These are phyloP conservation scores for Zygotorulaspora chibaensis DNA, from an alignment of 805 yeast genomes.

Conservation along the genomic window DNA sequence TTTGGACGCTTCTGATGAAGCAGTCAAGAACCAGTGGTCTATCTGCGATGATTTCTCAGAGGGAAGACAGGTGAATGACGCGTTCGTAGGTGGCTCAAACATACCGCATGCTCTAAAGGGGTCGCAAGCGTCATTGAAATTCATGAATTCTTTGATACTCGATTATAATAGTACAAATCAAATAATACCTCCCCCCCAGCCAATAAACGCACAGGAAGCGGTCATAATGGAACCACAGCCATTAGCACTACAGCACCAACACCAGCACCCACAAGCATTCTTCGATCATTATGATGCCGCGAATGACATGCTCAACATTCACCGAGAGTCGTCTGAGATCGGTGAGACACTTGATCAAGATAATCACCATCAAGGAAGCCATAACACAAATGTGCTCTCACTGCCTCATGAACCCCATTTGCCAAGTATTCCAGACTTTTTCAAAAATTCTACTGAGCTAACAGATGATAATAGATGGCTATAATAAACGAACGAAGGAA, in stretches of 20 bases:
- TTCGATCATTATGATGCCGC: slow-evolving; percentile 14
- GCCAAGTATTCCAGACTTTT: slow-evolving; percentile 26
- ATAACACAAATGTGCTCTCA: slow-evolving; percentile 11
- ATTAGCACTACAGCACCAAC: slow-evolving; percentile 9
- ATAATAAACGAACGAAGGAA: not conserved
- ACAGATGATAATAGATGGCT: slow-evolving; percentile 18
- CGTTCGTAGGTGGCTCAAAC: slow-evolving; percentile 56
- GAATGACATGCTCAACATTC: slow-evolving; percentile 9
- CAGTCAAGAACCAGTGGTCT: slow-evolving; percentile 37
- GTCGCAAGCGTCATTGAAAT: slow-evolving; percentile 45
- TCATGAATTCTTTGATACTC: slow-evolving; percentile 49
- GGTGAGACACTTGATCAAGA: slow-evolving; percentile 4
- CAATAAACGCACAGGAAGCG: slow-evolving; percentile 6
- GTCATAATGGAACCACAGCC: slow-evolving; percentile 11
- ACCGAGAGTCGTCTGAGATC: slow-evolving; percentile 8
- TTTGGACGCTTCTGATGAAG: slow-evolving; percentile 44
- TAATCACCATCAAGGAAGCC: slow-evolving; percentile 6
- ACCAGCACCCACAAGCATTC: slow-evolving; percentile 8
- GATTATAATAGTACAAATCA: slow-evolving; percentile 41
- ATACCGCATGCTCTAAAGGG: slow-evolving; percentile 71
- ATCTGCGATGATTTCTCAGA: slow-evolving; percentile 82
- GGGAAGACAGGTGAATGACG: slow-evolving; percentile 73
- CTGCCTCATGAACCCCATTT: slow-evolving; percentile 14
- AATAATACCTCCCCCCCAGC: slow-evolving; percentile 20
- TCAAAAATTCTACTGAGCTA: slow-evolving; percentile 19